A percentile compares a stretch with the other conserved stretches of the same genome.
These are phyloP conservation scores for Diaporthe helianthi DNA, from an alignment of 2,329 filamentous ascomycete genomes.

Conservation along the genomic window DNA sequence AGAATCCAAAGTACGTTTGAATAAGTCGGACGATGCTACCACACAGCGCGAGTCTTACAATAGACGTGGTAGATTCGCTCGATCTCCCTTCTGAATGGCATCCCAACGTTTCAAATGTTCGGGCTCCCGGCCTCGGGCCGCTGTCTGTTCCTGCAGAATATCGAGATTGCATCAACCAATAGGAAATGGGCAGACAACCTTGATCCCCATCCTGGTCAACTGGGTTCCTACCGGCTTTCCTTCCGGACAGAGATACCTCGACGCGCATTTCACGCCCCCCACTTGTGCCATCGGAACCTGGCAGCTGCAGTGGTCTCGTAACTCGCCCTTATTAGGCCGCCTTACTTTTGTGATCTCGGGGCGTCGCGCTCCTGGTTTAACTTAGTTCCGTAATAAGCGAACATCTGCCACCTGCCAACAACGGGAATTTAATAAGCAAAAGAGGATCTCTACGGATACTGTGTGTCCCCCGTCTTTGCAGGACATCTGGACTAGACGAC, in stretches of 20 bases:
- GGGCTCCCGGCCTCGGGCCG: neutral
- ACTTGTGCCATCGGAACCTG: neutral
- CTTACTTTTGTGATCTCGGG: neutral
- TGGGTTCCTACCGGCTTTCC: neutral
- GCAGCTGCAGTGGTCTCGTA: neutral
- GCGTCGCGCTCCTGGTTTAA: neutral
- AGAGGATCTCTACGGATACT: neutral
- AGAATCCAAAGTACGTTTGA: neutral
- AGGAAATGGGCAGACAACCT: neutral
- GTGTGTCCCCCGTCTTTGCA: neutral
- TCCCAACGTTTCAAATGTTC: constrained; percentile 1
- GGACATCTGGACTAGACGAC: no score
- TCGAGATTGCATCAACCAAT: neutral
- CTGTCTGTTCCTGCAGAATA: neutral
- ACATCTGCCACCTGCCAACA: neutral
- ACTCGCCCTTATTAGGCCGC: neutral
- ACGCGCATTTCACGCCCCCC: neutral
- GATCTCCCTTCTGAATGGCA: neutral
- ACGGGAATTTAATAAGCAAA: neutral
- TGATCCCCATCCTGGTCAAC: neutral
- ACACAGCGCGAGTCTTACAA: neutral
- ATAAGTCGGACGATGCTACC: neutral
- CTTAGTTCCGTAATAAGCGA: no score
- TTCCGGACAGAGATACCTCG: neutral
- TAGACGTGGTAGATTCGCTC: neutral